These are phyloP conservation scores for Capsicum chinense DNA, from an alignment of 257 asterid genomes.

Conservation along the genomic window DNA sequence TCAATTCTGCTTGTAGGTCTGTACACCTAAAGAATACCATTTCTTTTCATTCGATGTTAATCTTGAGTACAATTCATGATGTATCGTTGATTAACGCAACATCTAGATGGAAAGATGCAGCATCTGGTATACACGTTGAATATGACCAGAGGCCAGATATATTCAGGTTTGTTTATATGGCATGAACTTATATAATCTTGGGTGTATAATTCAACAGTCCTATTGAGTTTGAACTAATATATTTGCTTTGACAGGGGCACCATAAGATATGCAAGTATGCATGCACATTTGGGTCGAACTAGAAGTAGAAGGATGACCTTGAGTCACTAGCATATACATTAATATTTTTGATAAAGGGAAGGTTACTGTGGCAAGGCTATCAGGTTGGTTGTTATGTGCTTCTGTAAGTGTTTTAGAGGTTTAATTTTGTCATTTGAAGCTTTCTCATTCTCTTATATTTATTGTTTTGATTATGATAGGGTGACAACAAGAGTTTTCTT, in stretches of 20 bases:
- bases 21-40: not conserved
- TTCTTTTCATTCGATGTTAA: not conserved
- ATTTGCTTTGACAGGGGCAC: conserved; percentile 76
- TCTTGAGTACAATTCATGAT: conserved; percentile 15
- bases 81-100: conserved; percentile 49
- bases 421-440: not conserved
- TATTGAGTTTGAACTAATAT: conserved; percentile 33
- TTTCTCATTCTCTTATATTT: conserved; percentile 26
- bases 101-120: conserved; percentile 90
- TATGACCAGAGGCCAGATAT: conserved; percentile 99
- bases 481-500: conserved; percentile 95
- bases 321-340: conserved; percentile 93
- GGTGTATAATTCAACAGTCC: conserved; percentile 12
- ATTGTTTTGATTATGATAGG: conserved; percentile 54
- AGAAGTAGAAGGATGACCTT: conserved; percentile 98
- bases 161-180: conserved; percentile 69
- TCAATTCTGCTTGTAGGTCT: not conserved
- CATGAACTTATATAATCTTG: conserved; percentile 10
- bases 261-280: conserved; percentile 98
- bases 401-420: conserved; percentile 6
- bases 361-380: conserved; percentile 99
- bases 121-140: conserved; percentile 95
- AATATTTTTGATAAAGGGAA: conserved; percentile 88
- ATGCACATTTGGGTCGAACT: conserved; percentile 97
- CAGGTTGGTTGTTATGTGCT: conserved; percentile 62